phyloP scores from a whole-genome alignment of 2,329 filamentous ascomycete species.

The Colletotrichum liaoningense region DNA sequence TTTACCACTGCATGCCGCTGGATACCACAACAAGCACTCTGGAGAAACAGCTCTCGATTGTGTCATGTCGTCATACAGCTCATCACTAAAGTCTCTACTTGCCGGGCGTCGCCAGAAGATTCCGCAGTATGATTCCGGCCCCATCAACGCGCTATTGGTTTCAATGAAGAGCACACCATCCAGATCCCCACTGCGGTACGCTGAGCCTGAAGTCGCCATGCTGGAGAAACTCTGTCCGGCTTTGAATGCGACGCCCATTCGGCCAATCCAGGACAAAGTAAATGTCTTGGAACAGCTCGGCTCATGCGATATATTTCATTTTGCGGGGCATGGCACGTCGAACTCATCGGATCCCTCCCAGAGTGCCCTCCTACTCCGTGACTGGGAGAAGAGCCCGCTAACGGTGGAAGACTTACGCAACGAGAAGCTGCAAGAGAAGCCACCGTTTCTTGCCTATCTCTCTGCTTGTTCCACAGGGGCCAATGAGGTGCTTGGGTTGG shows the following conservation, averaged over 20 bases:
- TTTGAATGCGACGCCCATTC: not conserved
- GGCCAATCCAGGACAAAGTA: not conserved
- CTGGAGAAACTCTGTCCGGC: not conserved
- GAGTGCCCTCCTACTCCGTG: not conserved
- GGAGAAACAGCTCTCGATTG: not conserved
- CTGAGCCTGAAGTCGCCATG: too few species aligned
- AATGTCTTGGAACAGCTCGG: not conserved
- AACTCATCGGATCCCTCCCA: not conserved
- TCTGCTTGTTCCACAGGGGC: not conserved
- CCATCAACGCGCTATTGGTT: not conserved
- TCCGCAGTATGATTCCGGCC: not conserved
- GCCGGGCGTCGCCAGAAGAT: not conserved
- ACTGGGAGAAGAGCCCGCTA: not conserved
- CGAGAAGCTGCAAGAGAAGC: not conserved
- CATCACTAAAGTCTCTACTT: not conserved
- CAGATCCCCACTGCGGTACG: too few species aligned
- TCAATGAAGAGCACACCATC: not conserved
- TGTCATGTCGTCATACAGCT: not conserved
- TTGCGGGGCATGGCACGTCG: not conserved
- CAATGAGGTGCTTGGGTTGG: not conserved
- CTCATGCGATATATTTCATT: not conserved
- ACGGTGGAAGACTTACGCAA: not conserved
- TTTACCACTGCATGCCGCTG: not conserved
- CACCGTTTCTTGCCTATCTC: not conserved
- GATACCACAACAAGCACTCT: not conserved